Base-by-base conservation (phyloP, 176 grass and related monocot genomes). In the Calamus simplicifolius region DNA sequence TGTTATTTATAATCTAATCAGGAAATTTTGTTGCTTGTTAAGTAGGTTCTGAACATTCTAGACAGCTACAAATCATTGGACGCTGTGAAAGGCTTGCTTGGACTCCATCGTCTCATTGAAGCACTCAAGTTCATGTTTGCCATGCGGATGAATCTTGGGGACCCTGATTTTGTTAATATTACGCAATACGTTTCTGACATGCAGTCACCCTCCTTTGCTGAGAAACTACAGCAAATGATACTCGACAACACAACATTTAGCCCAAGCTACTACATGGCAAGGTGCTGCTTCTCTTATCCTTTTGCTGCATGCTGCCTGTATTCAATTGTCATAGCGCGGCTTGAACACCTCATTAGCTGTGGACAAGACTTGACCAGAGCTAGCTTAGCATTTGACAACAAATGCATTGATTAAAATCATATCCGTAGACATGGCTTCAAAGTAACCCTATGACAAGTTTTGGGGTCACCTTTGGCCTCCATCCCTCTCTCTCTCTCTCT, bases 51-150 rank as follows among this genome's bases (percentile, higher is more conserved):
- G 72, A 91, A 97, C 50, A 77, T 91, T 19, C 59, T 97, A 67
- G 77, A 48, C 0, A 85, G 87, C 60, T 97, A 97, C 73, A 57
- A 62, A 23, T 91, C 87, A 18, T 5, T 80, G 0, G 74, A 85
- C 61, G 85, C 57, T 55, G 38, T 97, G 61, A 79, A 64, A 58
- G 84, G 62, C 5, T 82, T 69, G 12, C 57, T 97, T 2, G 84
- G 92, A 35, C 53, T 97, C 28, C 92, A 97, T 55, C 73, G 83
- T 23, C 16, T 88, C 5, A 72, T 96, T 62, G 92, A 96, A 14
- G 77, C 92, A 15, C 26, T 90, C 12, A 96, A 96, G 78, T 83
- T 88, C 54, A 96, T 88, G 87, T 69, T 90, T 29, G 83, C 77
- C 1, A 19, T 50, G 6, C 61, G 92, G 54, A 96, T 96, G 92